Base-by-base conservation (phyloP, 2,329 filamentous ascomycete genomes). In the Diatrype stigma region DNA sequence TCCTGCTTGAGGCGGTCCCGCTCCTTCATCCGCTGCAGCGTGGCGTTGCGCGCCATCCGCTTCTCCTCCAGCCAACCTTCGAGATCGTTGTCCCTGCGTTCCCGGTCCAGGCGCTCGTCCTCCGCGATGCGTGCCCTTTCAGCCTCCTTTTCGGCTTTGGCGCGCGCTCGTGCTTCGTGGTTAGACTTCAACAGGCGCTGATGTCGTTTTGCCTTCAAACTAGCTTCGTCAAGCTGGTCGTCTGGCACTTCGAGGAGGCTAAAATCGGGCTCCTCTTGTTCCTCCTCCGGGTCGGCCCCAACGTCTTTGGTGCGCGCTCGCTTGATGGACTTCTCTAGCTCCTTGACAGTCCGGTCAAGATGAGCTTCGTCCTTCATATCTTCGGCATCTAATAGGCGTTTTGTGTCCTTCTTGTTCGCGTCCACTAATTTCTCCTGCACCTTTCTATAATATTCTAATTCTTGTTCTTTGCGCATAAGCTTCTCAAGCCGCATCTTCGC, bases 401-500 rank as follows among this genome's bases (percentile, higher is more conserved):
- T 88, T 2, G 84, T 86, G 66, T 97, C 94, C 69, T 97, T 97
- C 73, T 97, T 99, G 42, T 86, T 92, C 59, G 89, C 82, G 22
- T 86, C 84, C 2, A 78, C 80, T 10, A 96, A 76, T 56, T 83
- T 84, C 32, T 75, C 69, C 63, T 95, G 90, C 3, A 99, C 73
- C 52, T 90, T 83, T 65, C 90, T 91, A 76, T 92, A 96, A 70
- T 96, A 96, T 60, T 96, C 92, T 1, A 97, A 74, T 66, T 97
- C 92, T 65, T 96, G 85, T 71, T 99, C 94, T 70, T 99, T 99
- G 64, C 89, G 89, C 67, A 97, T 90, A 45, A 99, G 77, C 63
- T 96, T 96, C 58, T 99, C 94, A 1, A 99, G 75, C 7, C 94
- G 86, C 90, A 96, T 96, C 70, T 96, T 97, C 10, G 93, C 93